Conservation (phyloP, 345 rosid genomes). For the Psidium friedrichsthalianum region DNA sequence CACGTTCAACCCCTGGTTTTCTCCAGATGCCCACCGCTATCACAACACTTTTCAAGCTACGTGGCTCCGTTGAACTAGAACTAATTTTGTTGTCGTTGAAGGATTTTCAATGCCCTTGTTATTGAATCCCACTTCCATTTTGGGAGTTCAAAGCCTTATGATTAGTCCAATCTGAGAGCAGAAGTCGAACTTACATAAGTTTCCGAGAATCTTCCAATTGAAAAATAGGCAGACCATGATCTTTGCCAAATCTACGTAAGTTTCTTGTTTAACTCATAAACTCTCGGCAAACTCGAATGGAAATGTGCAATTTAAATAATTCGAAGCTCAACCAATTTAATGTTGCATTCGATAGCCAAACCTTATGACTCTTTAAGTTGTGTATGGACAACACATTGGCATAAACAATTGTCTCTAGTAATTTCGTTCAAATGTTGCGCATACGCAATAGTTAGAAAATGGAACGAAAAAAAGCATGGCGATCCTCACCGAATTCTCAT, state of each 20-base stretch:
- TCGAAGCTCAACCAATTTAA: not conserved
- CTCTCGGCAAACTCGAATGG: not conserved
- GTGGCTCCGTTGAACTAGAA: not conserved
- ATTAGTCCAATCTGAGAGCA: not conserved
- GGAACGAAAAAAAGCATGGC: not conserved
- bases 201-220: not conserved
- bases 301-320: not conserved
- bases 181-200: not conserved
- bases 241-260: not conserved
- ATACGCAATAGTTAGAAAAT: not conserved
- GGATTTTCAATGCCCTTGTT: not conserved
- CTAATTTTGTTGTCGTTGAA: not conserved
- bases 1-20: not conserved
- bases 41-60: not conserved
- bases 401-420: not conserved
- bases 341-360: not conserved
- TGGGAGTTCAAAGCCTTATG: not conserved
- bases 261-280: not conserved
- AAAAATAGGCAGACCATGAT: not conserved
- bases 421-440: not conserved
- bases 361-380: not conserved
- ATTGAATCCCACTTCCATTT: not conserved
- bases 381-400: not conserved
- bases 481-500: not conserved
- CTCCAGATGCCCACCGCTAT: not conserved